Conservation (phyloP, 441 rosid genomes). For the Eutrema salsugineum region DNA sequence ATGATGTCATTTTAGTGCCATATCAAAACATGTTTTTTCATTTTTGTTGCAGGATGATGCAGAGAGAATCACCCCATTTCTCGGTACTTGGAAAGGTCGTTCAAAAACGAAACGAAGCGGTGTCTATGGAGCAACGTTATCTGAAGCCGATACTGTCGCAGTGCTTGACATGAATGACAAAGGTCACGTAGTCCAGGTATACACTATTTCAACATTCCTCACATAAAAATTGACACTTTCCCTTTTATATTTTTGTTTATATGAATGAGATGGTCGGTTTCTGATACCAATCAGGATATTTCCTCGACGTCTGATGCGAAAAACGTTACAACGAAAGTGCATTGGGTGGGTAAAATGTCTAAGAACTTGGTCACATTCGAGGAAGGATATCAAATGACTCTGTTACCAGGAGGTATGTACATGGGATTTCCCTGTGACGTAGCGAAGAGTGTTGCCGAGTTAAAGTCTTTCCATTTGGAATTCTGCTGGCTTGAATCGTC, state of each 20-base stretch:
- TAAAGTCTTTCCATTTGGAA: conserved; percentile 79
- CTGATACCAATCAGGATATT: conserved; percentile 46
- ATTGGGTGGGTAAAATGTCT: conserved; percentile 56
- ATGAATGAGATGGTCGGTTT: neutral
- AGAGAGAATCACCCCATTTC: conserved; percentile 58
- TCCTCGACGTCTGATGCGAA: conserved; percentile 34
- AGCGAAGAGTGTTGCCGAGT: conserved; percentile 60
- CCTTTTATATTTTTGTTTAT: neutral
- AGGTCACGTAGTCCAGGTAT: conserved; percentile 69
- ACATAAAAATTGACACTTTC: neutral
- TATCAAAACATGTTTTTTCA: neutral
- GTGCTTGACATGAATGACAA: conserved; percentile 62
- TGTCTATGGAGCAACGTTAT: conserved; percentile 80
- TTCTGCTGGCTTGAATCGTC: conserved; percentile 83
- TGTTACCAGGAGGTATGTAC: conserved; percentile 89
- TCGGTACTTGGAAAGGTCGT: conserved; percentile 89
- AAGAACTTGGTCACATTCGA: conserved; percentile 62
- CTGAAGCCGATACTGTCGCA: conserved; percentile 60
- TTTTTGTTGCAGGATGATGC: conserved; percentile 40
- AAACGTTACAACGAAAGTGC: conserved; percentile 48
- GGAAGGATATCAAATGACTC: conserved; percentile 63
- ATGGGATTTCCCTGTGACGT: conserved; percentile 81
- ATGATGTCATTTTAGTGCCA: neutral
- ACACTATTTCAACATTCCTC: neutral
- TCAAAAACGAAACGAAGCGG: conserved; percentile 81